Percentiles rank a stretch among this genome's conserved stretches.
Conservation (phyloP, 78 protist genomes). For the Planoprotostelium fungivorum region DNA sequence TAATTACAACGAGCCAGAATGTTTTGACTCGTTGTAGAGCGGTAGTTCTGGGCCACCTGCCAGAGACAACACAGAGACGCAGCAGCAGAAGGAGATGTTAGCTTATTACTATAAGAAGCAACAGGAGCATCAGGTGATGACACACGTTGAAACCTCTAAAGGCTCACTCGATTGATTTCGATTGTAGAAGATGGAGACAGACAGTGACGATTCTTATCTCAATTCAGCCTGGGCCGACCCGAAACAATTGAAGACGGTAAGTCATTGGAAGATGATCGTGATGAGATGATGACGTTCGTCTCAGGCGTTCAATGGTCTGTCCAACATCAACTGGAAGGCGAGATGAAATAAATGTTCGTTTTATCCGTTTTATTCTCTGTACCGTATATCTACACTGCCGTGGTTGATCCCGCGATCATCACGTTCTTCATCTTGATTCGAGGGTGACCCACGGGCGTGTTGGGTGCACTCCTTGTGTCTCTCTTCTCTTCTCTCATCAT, state of each 20-base stretch:
- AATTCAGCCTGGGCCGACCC: conserved; percentile 25
- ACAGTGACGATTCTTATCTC: conserved; percentile 17
- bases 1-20: neutral
- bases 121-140: conserved; percentile 26
- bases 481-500: no score
- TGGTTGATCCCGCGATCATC: no score
- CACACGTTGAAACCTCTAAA: neutral
- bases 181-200: conserved; percentile 8
- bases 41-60: conserved; percentile 32
- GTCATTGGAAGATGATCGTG: neutral
- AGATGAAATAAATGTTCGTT: no score
- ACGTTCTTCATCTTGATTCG: no score
- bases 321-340: neutral
- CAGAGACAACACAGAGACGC: conserved; percentile 33
- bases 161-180: neutral
- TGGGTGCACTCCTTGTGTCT: no score
- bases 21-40: neutral
- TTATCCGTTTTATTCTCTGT: no score
- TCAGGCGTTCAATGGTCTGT: neutral
- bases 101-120: conserved; percentile 54
- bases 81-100: conserved; percentile 61
- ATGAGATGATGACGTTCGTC: neutral
- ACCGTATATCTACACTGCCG: no score
- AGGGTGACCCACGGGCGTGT: no score
- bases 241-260: neutral